These are phyloP conservation scores for Auxenochlorella pyrenoidosa DNA, from an alignment of 139 green algal genomes.

Conservation along the genomic window DNA sequence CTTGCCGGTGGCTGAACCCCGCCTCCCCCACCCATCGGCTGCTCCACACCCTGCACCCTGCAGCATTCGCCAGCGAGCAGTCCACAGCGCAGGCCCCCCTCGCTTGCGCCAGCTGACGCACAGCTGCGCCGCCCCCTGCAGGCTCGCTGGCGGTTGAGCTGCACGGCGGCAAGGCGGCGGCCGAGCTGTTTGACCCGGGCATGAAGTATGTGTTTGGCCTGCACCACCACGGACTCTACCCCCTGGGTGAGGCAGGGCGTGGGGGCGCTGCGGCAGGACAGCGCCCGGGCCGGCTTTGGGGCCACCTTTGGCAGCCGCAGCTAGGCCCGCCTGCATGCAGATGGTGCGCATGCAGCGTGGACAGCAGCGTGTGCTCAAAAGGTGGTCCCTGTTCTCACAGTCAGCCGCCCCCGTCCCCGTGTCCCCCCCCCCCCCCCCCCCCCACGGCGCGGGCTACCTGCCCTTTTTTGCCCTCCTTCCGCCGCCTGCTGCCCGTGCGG, in stretches of 20 bases:
- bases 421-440: no score
- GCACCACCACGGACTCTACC: conserved; percentile 85
- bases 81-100: no score
- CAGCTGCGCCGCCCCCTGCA: no score
- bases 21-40: not conserved
- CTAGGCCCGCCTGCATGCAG: no score
- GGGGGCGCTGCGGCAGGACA: not conserved
- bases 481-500: conserved; percentile 49
- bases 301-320: no score
- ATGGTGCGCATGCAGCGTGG: no score
- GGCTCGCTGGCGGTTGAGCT: conserved; percentile 57
- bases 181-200: conserved; percentile 29
- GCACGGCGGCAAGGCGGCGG: conserved; percentile 26
- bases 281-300: no score
- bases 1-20: no score
- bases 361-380: no score
- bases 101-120: no score
- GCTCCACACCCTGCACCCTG: not conserved
- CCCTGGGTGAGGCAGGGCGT: conserved; percentile 55
- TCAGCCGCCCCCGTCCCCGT: not conserved
- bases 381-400: not conserved
- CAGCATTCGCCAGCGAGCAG: no score
- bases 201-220: conserved; percentile 81
- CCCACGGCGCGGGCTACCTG: conserved; percentile 68
- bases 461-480: conserved; percentile 71